Percentiles rank a stretch among this genome's conserved stretches.
Evolutionary conservation across 768 basidiomycete species (phyloP).

Genomic region (Paxillus involutus): DNA sequence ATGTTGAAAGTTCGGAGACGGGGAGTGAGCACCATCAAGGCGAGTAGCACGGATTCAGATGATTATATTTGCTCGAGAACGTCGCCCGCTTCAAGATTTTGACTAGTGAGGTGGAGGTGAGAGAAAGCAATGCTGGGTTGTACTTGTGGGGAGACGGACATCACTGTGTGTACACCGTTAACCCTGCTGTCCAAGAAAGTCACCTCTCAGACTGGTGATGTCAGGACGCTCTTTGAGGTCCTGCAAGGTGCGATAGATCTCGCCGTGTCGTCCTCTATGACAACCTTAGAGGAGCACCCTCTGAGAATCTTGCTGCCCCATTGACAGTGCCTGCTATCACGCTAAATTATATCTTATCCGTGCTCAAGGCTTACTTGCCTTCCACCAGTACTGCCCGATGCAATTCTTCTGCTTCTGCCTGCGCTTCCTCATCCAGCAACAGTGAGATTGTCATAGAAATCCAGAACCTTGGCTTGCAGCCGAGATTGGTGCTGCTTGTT

Average conservation of each 20-base stretch:
- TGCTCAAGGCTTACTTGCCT: conserved; percentile 70
- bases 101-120: conserved; percentile 20
- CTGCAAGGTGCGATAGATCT: conserved; percentile 77
- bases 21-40: conserved; percentile 35
- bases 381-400: conserved; percentile 26
- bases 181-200: conserved; percentile 77
- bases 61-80: conserved; percentile 18
- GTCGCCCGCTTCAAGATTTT: conserved; percentile 14
- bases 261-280: conserved; percentile 38
- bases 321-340: conserved; percentile 49
- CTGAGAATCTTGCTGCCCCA: conserved; percentile 31
- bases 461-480: conserved; percentile 68
- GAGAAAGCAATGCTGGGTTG: conserved; percentile 32
- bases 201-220: conserved; percentile 80
- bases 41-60: conserved; percentile 11
- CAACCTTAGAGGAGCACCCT: conserved; percentile 21
- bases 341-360: conserved; percentile 68
- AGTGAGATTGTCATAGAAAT: conserved; percentile 71
- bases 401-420: conserved; percentile 15
- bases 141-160: conserved; percentile 9
- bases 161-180: conserved; percentile 33
- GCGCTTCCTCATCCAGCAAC: conserved; percentile 29
- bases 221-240: conserved; percentile 77
- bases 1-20: conserved; percentile 36
- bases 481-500: conserved; percentile 65